A percentile compares a stretch with the other conserved stretches of the same genome.
These are phyloP conservation scores for Gryganskiella cystojenkinii DNA, from an alignment of 192 early-diverging fungal species.

Conservation along the genomic window DNA sequence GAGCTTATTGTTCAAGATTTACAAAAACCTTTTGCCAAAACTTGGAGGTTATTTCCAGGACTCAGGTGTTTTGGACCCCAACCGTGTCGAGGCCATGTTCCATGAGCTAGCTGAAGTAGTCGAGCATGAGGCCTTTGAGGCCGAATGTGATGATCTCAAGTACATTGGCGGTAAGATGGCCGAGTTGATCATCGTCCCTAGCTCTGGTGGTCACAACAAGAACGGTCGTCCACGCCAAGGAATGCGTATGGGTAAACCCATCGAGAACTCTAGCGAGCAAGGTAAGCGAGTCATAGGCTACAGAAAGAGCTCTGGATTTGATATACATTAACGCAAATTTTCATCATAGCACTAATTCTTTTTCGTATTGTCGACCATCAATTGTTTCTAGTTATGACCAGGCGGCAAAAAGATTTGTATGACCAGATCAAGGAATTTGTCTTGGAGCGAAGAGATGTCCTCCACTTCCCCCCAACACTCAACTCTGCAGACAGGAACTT, in stretches of 20 bases:
- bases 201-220: slow-evolving; percentile 24
- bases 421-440: slow-evolving; percentile 63
- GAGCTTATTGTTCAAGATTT: slow-evolving; percentile 73
- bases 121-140: slow-evolving; percentile 61
- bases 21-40: slow-evolving; percentile 71
- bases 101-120: slow-evolving; percentile 64
- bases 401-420: slow-evolving; percentile 58
- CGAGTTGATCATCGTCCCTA: slow-evolving; percentile 34
- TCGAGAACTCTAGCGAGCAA: slow-evolving; percentile 30
- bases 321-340: neutral
- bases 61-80: slow-evolving; percentile 73
- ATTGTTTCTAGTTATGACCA: slow-evolving; percentile 55
- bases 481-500: slow-evolving; percentile 62
- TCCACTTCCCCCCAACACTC: slow-evolving; percentile 57
- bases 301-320: no score
- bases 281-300: slow-evolving; percentile 16
- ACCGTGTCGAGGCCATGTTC: slow-evolving; percentile 70
- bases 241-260: slow-evolving; percentile 51
- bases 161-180: slow-evolving; percentile 62
- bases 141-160: slow-evolving; percentile 55
- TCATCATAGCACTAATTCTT: neutral
- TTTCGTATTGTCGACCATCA: neutral
- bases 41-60: slow-evolving; percentile 92
- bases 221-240: slow-evolving; percentile 42
- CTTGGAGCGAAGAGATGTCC: slow-evolving; percentile 43